Conservation (phyloP, 108 stramenopile species). For the Nitzschia sp. region DNA sequence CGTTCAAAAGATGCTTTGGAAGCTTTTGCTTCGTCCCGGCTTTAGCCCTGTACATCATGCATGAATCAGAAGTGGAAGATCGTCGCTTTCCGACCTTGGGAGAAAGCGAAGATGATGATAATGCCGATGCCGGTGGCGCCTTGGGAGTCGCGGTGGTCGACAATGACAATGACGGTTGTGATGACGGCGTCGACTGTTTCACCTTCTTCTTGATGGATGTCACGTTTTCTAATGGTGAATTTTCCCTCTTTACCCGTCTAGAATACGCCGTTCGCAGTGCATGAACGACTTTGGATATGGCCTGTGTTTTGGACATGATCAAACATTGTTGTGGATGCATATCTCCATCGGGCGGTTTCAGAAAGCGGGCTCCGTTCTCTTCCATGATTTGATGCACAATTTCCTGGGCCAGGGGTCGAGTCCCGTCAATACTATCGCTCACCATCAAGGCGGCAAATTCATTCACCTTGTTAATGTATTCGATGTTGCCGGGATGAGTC, state of each 20-base stretch:
- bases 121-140: not conserved
- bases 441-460: not conserved
- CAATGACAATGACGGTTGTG: not conserved
- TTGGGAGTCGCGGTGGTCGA: not conserved
- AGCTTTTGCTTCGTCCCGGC: not conserved
- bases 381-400: not conserved
- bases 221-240: no score
- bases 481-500: constrained; percentile 18
- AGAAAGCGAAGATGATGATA: not conserved
- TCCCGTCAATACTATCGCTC: not conserved
- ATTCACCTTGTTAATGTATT: constrained; percentile 4
- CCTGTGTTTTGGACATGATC: not conserved
- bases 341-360: constrained; percentile 18
- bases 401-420: not conserved
- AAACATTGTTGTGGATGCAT: constrained; percentile 2
- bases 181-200: no score
- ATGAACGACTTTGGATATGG: constrained; percentile 19
- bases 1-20: constrained; percentile 15
- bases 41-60: constrained; percentile 3
- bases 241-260: not conserved
- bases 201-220: no score
- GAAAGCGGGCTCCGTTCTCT: constrained; percentile 17
- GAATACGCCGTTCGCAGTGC: constrained; percentile 12
- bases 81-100: not conserved
- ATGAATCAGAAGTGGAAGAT: not conserved